Evolutionary conservation across 805 yeast species (phyloP), one percentile per base, ranked within the genome.

Genomic region (Candida anglica): DNA sequence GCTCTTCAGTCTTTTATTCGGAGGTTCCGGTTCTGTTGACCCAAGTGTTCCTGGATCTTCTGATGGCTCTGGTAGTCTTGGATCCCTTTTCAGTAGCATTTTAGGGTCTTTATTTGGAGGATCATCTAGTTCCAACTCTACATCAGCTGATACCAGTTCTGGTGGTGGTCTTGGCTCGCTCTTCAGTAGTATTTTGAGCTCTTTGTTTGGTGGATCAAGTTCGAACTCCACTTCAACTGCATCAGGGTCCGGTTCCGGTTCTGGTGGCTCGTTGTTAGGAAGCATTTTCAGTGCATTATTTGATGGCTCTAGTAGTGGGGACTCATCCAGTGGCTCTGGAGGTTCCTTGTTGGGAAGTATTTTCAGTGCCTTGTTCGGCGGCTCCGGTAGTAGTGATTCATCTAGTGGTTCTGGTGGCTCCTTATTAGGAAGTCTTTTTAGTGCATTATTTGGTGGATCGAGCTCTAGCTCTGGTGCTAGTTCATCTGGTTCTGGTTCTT

Each of bases 381-480:
- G 38, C 9, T 19, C 23, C 5, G 23, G 23, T 11, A 21, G 9
- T n/a, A n/a, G n/a, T n/a, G 16, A 13, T 23, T 16, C 22, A 10
- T n/a, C 32, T 18, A 22, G 15, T 10, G n/a, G 25, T 19, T 30
- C 15, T 33, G 33, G 16, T 27, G 30, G 20, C 8, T 13, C 13
- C n/a, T 27, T 27, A 14, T 6, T 27, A 5, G 8, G 19, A n/a
- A 13, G 19, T n/a, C 18, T 27, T 10, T 27, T 27, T 14, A 21
- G 30, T 8, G 30, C 22, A 15, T 17, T 15, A 11, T 21, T 26
- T 13, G 30, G 19, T 21, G 26, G 22, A 7, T 21, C 27, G 21
- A 15, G 14, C 6, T 8, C 38, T 14, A 40, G 46, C 34, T 40
- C 46, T 27, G 47, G 47, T 20, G 37, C 39, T 17, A 33, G 36